Conservation (phyloP, 1,284 basidiomycete genomes). For the Porodaedalea pini region DNA sequence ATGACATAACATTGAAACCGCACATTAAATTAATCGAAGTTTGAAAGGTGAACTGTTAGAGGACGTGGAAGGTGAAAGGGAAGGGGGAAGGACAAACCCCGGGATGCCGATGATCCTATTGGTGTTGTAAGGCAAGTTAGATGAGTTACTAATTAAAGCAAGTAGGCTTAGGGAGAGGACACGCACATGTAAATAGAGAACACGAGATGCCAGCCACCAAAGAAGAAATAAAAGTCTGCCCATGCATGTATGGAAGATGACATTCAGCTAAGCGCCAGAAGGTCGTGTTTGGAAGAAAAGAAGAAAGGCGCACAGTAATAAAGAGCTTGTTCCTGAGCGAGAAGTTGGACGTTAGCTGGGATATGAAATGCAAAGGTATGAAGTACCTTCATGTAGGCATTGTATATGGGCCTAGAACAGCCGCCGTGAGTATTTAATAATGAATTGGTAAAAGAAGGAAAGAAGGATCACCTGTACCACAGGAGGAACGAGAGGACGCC, state of each 20-base stretch:
- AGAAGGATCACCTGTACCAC: constrained; percentile 74
- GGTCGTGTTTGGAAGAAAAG: not conserved
- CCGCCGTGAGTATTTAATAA: not conserved
- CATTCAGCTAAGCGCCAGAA: not conserved
- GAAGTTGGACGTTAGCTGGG: constrained; percentile 21
- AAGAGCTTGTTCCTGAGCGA: constrained; percentile 71
- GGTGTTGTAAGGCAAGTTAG: not conserved
- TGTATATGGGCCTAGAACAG: constrained; percentile 84
- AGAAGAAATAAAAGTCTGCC: constrained; percentile 93
- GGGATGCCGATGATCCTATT: constrained; percentile 84
- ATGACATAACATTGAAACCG: constrained; percentile 15
- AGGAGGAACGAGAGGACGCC: constrained; percentile 78
- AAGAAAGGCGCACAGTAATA: constrained; percentile 64
- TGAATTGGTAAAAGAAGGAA: constrained; percentile 1
- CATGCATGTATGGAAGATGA: no score
- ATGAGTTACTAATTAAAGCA: constrained; percentile 20
- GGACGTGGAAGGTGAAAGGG: no score
- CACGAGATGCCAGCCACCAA: constrained; percentile 88
- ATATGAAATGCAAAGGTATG: constrained; percentile 17
- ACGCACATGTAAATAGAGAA: constrained; percentile 86
- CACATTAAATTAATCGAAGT: constrained; percentile 17
- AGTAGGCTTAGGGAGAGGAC: constrained; percentile 16
- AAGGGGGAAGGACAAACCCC: constrained; percentile 38
- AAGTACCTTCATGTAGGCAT: constrained; percentile 91
- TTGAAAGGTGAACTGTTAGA: no score